Evolutionary conservation across 2,329 filamentous ascomycete species (phyloP).

Genomic region (Aspergillus pseudotamarii): DNA sequence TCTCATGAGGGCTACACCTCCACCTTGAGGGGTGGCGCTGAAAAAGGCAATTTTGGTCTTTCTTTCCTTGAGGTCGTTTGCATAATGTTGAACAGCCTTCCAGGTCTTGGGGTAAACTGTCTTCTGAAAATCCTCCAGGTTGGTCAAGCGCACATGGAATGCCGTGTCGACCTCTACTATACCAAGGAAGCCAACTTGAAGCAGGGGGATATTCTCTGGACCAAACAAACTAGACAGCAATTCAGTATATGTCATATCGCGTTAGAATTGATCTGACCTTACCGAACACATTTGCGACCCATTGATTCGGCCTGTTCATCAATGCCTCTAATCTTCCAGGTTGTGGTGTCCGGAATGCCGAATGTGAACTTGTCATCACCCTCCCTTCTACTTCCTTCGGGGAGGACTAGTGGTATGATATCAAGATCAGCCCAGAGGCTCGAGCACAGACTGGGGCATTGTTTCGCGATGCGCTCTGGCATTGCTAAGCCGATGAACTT

Average conservation of each 20-base stretch:
- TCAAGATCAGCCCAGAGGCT: constrained; percentile 77
- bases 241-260: constrained; percentile 9
- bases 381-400: constrained; percentile 28
- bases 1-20: constrained; percentile 79
- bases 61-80: constrained; percentile 62
- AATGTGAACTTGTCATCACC: constrained; percentile 22
- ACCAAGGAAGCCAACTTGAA: constrained; percentile 68
- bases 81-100: constrained; percentile 66
- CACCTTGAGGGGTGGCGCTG: constrained; percentile 79
- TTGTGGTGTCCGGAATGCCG: constrained; percentile 29
- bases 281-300: constrained; percentile 77
- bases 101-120: constrained; percentile 67
- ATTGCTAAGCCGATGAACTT: constrained; percentile 79
- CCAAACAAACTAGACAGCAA: constrained; percentile 64
- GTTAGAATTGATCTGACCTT: constrained; percentile 14
- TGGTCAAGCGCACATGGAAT: constrained; percentile 64
- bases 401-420: constrained; percentile 70
- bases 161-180: constrained; percentile 71
- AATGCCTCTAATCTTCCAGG: constrained; percentile 61
- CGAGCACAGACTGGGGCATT: constrained; percentile 68
- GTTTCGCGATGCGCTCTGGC: constrained; percentile 59
- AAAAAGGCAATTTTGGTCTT: constrained; percentile 76
- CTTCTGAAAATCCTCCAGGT: constrained; percentile 59
- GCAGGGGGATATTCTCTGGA: constrained; percentile 68
- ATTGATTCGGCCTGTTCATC: constrained; percentile 83